Evolutionary conservation across 1,284 basidiomycete genomes (phyloP).

Genomic region (Irpex lacteus): DNA sequence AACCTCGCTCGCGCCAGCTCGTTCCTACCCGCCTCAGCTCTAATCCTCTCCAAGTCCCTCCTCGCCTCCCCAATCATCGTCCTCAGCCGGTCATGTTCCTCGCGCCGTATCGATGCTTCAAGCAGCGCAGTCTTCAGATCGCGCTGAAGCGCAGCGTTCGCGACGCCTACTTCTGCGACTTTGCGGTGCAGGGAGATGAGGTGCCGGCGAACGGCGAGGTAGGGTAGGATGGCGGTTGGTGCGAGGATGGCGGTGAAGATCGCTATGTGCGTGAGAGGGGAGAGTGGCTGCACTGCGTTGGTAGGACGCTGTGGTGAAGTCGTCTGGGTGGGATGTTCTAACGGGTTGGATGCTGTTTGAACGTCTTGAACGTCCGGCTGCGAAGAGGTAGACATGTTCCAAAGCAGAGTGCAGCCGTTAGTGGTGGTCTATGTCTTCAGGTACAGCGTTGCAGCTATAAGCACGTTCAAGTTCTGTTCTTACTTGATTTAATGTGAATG

Average conservation of each 20-base stretch:
- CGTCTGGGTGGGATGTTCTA: not conserved
- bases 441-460: no score
- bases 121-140: constrained; percentile 32
- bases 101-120: constrained; percentile 29
- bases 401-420: no score
- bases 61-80: constrained; percentile 18
- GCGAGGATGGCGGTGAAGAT: constrained; percentile 45
- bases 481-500: no score
- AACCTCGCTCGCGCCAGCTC: constrained; percentile 33
- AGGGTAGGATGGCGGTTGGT: constrained; percentile 51
- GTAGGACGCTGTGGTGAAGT: not conserved
- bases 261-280: constrained; percentile 37
- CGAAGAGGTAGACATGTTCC: no score
- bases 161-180: constrained; percentile 33
- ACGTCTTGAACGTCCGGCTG: no score
- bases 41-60: constrained; percentile 34
- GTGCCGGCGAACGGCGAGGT: constrained; percentile 43
- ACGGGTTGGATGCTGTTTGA: no score
- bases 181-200: constrained; percentile 36
- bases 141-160: constrained; percentile 34
- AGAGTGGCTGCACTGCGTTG: constrained; percentile 21
- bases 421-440: no score
- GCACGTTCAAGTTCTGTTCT: no score
- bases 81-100: constrained; percentile 27
- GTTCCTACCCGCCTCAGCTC: constrained; percentile 23